phyloP scores from a whole-genome alignment of 2,329 filamentous ascomycete genomes.

The Westerdykella aurantiaca region DNA sequence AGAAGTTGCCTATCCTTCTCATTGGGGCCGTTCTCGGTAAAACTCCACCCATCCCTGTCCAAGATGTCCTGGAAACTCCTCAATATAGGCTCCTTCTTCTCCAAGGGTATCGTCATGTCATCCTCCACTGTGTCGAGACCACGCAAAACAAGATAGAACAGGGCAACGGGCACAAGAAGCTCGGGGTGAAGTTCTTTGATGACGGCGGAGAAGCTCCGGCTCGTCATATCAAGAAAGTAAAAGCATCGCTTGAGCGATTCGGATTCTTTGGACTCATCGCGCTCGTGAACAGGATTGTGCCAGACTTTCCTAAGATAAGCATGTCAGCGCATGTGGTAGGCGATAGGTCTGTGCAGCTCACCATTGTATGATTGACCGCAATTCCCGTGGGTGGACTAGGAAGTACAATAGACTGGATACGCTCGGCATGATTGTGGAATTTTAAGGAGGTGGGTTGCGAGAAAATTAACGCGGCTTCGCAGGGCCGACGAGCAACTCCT shows the following conservation, averaged over 20 bases:
- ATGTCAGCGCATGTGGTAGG: constrained; percentile 9
- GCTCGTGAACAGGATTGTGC: constrained; percentile 88
- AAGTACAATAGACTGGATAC: constrained; percentile 60
- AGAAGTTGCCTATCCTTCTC: constrained; percentile 93
- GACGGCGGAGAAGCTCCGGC: constrained; percentile 85
- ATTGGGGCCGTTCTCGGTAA: constrained; percentile 73
- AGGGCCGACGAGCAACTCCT: not conserved
- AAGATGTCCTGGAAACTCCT: constrained; percentile 75
- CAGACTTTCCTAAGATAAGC: constrained; percentile 74
- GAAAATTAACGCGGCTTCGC: not conserved
- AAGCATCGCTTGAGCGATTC: constrained; percentile 76
- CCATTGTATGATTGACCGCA: constrained; percentile 87
- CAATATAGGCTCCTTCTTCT: constrained; percentile 78
- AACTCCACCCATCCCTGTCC: constrained; percentile 84
- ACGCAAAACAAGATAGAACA: constrained; percentile 91
- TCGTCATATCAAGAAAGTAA: constrained; percentile 77
- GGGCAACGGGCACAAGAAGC: constrained; percentile 76
- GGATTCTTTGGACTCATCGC: constrained; percentile 70
- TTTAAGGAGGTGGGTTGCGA: constrained; percentile 4
- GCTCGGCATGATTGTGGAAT: constrained; percentile 30
- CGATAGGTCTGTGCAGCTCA: constrained; percentile 38
- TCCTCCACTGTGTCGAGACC: constrained; percentile 98
- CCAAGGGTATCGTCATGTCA: constrained; percentile 84
- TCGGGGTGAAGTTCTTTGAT: constrained; percentile 96
- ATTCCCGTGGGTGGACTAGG: constrained; percentile 66